Conservation (phyloP, 1,284 basidiomycete species). For the Heliocybe sulcata region DNA sequence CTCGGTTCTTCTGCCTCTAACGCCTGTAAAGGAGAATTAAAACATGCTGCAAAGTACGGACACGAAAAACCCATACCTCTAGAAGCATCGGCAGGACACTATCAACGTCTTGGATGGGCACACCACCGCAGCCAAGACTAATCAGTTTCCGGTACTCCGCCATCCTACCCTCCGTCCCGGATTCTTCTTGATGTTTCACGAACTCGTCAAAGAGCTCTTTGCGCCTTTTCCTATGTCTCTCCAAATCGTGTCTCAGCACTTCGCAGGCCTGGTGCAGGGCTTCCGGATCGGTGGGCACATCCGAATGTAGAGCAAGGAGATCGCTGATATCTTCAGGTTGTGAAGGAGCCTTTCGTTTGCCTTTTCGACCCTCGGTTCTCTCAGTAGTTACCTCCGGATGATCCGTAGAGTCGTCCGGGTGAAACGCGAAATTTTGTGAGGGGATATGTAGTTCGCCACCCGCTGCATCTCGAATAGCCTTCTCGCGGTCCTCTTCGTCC, state of each 20-base stretch:
- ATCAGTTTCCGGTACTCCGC: slow-evolving; percentile 83
- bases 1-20: slow-evolving; percentile 69
- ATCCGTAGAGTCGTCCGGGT: slow-evolving; percentile 7
- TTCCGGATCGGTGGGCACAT: slow-evolving; percentile 52
- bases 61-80: slow-evolving; percentile 45
- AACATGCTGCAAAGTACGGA: neutral
- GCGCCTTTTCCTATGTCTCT: slow-evolving; percentile 58
- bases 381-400: slow-evolving; percentile 7
- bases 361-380: slow-evolving; percentile 27
- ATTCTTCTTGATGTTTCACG: slow-evolving; percentile 79
- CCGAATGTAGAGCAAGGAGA: slow-evolving; percentile 45
- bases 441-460: slow-evolving; percentile 42
- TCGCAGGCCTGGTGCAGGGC: slow-evolving; percentile 55
- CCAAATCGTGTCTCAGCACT: slow-evolving; percentile 55
- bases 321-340: slow-evolving; percentile 57
- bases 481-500: slow-evolving; percentile 76
- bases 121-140: slow-evolving; percentile 82
- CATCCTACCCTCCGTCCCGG: slow-evolving; percentile 85
- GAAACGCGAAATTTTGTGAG: slow-evolving; percentile 30
- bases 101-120: slow-evolving; percentile 82
- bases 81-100: slow-evolving; percentile 75
- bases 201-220: slow-evolving; percentile 67
- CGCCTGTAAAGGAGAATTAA: slow-evolving; percentile 35
- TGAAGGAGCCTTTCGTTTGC: slow-evolving; percentile 40
- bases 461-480: slow-evolving; percentile 46